Conservation (phyloP, 192 early-diverging fungal species). For the Coemansia sp. region DNA sequence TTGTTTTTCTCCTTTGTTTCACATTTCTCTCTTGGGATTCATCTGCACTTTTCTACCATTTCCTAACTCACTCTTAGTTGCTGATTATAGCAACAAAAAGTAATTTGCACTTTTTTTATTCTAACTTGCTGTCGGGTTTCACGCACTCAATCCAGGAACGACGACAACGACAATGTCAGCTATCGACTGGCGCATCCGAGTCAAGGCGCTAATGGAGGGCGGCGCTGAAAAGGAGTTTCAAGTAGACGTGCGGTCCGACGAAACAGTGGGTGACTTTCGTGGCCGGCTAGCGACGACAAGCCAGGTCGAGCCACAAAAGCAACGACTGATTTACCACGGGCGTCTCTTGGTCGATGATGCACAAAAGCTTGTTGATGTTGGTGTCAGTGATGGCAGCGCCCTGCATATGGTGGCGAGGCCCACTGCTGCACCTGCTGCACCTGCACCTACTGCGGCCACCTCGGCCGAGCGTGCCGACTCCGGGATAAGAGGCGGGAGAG, state of each 20-base stretch:
- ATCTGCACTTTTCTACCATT: not conserved
- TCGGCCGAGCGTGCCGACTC: not conserved
- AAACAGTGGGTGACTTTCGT: conserved; percentile 42
- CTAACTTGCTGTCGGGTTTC: not conserved
- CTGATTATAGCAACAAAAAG: not conserved
- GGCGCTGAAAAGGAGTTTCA: conserved; percentile 32
- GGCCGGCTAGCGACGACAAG: conserved; percentile 32
- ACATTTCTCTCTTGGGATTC: no score
- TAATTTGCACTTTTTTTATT: not conserved
- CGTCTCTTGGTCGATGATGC: conserved; percentile 40
- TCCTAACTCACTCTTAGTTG: not conserved
- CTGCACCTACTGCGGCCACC: conserved; percentile 1
- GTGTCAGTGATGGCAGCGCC: conserved; percentile 39
- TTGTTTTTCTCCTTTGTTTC: no score
- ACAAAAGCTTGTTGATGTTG: conserved; percentile 34
- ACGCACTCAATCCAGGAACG: not conserved
- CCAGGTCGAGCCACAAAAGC: conserved; percentile 42
- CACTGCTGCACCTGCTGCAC: not conserved
- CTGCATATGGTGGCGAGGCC: conserved; percentile 48
- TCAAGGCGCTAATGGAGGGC: conserved; percentile 48
- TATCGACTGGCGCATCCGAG: conserved; percentile 38
- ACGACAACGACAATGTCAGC: not conserved
- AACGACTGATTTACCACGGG: conserved; percentile 49
- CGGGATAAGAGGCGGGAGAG: not conserved
- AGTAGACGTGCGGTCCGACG: conserved; percentile 22